Base-by-base conservation (phyloP, 2,329 filamentous ascomycete genomes). In the Paraphoma sp. region DNA sequence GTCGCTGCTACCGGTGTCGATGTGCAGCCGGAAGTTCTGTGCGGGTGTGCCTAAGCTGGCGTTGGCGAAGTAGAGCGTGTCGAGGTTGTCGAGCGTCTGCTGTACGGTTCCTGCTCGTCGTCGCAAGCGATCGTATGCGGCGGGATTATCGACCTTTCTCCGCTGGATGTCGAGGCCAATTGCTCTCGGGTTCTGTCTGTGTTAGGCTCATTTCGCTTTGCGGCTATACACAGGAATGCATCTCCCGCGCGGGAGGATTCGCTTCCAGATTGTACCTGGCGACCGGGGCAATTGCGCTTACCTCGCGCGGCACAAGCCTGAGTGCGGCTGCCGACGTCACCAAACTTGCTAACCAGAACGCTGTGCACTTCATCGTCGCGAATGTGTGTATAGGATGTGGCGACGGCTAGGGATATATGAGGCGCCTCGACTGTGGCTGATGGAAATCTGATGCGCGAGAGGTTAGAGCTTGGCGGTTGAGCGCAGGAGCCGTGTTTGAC, bases 1-100 rank as follows among this genome's bases (percentile, higher is more conserved):
- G 75, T 88, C 86, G 63, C 84, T 87, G 64, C 83, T 86, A 31
- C 86, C 86, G 7, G 86, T 88, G 61, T 89, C 86, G 62, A 89
- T 79, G 63, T 87, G 83, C 52, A 88, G 68, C 41, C 82, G 81
- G 48, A 88, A 70, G 12, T 63, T 71, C 63, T 89, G 86, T 40
- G 70, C 69, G 0, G 86, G 86, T 0, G 86, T 87, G 23, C 86
- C 86, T 10, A 89, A 62, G 8, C 78, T 82, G 44, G 84, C 76
- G 57, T 87, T 87, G 57, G 83, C 83, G 63, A 82, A 86, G 67
- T 88, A 88, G 4, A 87, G 77, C 0, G 83, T 85, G 73, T 84
- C 82, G 69, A 86, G 80, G 69, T 87, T 87, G 67, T 84, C 82
- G 49, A 87, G 76, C 2, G 70, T 75, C 59, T 81, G 77, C 33